A percentile compares a stretch with the other conserved stretches of the same genome.
Conservation (phyloP, 2,329 filamentous ascomycete genomes). For the Ophiostoma novo-ulmi region DNA sequence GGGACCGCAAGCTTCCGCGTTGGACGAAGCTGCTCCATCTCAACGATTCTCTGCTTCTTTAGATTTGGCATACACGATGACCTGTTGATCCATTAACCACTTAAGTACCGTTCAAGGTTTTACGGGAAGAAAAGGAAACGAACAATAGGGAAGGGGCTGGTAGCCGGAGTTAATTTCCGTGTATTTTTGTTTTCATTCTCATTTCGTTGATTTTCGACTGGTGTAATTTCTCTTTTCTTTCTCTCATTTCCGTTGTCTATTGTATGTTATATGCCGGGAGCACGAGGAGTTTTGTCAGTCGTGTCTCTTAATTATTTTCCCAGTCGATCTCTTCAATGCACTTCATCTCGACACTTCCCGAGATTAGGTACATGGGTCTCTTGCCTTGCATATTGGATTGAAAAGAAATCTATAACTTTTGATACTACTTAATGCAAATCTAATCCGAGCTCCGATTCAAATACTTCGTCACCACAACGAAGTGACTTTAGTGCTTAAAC, state of each 20-base stretch:
- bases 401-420: not conserved
- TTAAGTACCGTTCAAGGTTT: not conserved
- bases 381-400: too few species aligned
- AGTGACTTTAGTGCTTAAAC: not conserved
- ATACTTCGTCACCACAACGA: not conserved
- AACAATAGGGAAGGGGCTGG: not conserved
- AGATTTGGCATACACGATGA: not conserved
- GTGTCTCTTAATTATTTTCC: too few species aligned
- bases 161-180: not conserved
- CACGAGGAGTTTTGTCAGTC: too few species aligned
- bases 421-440: not conserved
- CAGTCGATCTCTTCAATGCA: too few species aligned
- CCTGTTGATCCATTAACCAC: not conserved
- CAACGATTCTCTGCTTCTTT: constrained; percentile 30
- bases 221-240: not conserved
- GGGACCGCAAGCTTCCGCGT: constrained; percentile 74
- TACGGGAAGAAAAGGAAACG: not conserved
- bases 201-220: not conserved
- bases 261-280: too few species aligned
- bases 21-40: constrained; percentile 67
- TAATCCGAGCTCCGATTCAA: not conserved
- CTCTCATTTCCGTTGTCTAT: not conserved
- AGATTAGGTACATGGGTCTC: too few species aligned
- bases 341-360: too few species aligned
- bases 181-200: not conserved